Evolutionary conservation across 2,329 filamentous ascomycete species (phyloP).

Genomic region (Ceratocystis smalleyi): DNA sequence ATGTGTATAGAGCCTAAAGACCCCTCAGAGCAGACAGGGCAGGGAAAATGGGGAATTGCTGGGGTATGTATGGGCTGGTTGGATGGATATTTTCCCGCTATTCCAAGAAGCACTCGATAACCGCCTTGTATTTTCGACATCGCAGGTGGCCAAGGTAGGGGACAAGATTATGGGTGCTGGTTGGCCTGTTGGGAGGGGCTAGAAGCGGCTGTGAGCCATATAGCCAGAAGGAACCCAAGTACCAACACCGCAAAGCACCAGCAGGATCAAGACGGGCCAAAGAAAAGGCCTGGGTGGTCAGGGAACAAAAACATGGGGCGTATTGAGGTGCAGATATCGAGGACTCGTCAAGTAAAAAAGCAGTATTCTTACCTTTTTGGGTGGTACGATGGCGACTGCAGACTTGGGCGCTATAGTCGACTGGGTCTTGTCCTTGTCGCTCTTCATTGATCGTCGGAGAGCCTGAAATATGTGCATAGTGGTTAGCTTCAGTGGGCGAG

Average conservation of each 20-base stretch:
- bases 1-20: background rate
- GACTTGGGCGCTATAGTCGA: constrained; percentile 71
- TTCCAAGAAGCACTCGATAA: background rate
- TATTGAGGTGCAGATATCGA: background rate
- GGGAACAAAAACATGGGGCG: background rate
- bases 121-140: background rate
- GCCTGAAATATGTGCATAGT: constrained; percentile 41
- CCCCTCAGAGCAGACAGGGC: background rate
- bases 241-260: background rate
- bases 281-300: background rate
- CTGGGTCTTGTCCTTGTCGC: constrained; percentile 64
- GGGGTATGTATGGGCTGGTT: background rate
- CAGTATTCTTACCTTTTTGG: constrained; percentile 62
- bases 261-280: background rate
- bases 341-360: background rate
- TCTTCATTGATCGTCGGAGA: constrained; percentile 77
- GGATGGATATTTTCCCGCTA: background rate
- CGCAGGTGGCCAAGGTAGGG: background rate
- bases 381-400: constrained; percentile 73
- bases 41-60: background rate
- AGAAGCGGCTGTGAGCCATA: background rate
- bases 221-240: background rate
- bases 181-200: constrained; percentile 3
- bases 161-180: background rate
- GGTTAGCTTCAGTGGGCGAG: constrained; percentile 25